Evolutionary conservation across 2,329 filamentous ascomycete genomes (phyloP).

Genomic region (Colletotrichum limetticola): DNA sequence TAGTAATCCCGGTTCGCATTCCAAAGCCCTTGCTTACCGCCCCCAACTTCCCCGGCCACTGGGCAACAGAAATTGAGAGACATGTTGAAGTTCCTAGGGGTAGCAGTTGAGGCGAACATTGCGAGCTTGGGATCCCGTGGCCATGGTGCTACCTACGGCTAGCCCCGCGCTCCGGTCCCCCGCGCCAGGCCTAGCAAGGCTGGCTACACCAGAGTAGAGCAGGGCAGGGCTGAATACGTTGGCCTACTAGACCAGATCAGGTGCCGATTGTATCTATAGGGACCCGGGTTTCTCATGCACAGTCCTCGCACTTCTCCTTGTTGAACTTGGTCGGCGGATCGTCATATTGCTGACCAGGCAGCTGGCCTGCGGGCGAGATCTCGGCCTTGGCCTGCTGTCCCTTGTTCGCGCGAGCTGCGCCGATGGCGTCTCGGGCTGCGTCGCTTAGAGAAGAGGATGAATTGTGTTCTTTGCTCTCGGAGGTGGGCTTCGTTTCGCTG

Average conservation of each 20-base stretch:
- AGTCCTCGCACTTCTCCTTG: conserved; percentile 31
- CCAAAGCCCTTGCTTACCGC: neutral
- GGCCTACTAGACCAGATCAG: neutral
- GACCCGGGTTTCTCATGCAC: neutral
- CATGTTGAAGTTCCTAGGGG: neutral
- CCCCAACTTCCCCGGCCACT: neutral
- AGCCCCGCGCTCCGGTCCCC: neutral
- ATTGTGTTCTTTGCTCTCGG: neutral
- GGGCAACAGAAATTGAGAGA: neutral
- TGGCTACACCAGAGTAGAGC: too few relatives aligned
- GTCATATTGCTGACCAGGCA: neutral
- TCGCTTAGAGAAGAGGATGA: conserved; percentile 9
- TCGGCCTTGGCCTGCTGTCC: conserved; percentile 27
- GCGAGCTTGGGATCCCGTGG: neutral
- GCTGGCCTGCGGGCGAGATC: conserved; percentile 3
- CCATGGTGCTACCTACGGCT: neutral
- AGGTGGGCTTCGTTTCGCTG: neutral
- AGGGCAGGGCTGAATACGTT: neutral
- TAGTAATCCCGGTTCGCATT: conserved; percentile 3
- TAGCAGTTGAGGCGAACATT: neutral
- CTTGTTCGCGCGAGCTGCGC: conserved; percentile 31
- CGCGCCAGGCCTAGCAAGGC: neutral
- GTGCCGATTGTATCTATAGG: neutral
- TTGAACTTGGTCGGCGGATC: neutral
- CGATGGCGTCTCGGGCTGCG: conserved; percentile 20